Base-by-base conservation (phyloP, 805 yeast species). In the Candida lessepsii region DNA sequence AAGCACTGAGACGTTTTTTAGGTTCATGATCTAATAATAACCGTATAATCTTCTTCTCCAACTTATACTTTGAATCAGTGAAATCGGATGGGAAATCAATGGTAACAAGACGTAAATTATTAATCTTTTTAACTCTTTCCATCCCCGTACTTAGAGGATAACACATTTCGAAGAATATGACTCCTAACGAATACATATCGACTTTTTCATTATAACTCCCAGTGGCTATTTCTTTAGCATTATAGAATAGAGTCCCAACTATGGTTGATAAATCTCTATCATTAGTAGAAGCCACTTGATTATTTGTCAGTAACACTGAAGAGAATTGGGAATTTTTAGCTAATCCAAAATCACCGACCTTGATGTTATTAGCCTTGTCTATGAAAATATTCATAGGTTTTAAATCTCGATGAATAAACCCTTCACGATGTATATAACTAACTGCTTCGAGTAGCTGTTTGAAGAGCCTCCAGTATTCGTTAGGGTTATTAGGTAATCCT, bases 351-450 rank as follows among this genome's bases (percentile, higher is more conserved):
- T 93, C 99, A 54, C 99, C 99, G 29, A 93, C 83, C 58, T 93
- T 93, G 43, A 93, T 81, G 54, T 91, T 89, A 50, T 85, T 81
- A 1, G 86, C 77, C 48, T 84, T 85, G 60, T 93, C 99, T 51
- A 93, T 89, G 67, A 93, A 93, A 57, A 93, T 87, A 58, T 93
- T 93, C 75, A 86, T 86, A 1, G 99, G 98, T 58, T 93, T 93
- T 51, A 93, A 71, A 58, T 93, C 99, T 42, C 99, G 73, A 62
- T 93, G 99, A 47, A 93, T 90, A 36, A 91, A 89, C 1, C 97
- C 96, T 57, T 87, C 95, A 0, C 88, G 74, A 56, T 93, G 99
- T 34, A 93, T 90, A 56, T 91, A 93, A 10, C 84, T 79, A 31
- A 93, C 72, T 0, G 96, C 99, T 52, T 91, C 97, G 17, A 90